These are phyloP conservation scores for Pulveroboletus frians DNA, from an alignment of 768 basidiomycete genomes.

Conservation along the genomic window DNA sequence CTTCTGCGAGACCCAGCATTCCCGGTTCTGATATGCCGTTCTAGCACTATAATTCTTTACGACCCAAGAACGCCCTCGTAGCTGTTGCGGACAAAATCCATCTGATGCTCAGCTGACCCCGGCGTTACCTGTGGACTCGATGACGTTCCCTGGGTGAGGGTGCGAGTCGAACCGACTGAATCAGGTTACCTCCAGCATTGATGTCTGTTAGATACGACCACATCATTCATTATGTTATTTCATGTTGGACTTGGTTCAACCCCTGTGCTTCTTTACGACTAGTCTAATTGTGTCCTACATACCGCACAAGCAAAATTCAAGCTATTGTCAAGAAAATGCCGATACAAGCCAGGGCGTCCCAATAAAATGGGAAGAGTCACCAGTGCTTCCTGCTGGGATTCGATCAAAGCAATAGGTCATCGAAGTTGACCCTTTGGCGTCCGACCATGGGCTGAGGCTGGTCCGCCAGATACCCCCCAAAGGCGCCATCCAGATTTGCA, in stretches of 20 bases:
- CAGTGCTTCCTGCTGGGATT: background rate
- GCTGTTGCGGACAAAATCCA: conserved; percentile 31
- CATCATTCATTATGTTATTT: background rate
- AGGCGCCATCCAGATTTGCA: conserved; percentile 73
- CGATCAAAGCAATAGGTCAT: conserved; percentile 61
- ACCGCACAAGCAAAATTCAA: conserved; percentile 4
- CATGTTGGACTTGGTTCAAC: background rate
- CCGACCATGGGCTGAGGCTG: conserved; percentile 59
- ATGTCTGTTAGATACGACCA: background rate
- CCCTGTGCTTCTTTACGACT: background rate
- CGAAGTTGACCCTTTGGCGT: conserved; percentile 41
- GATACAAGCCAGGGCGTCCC: background rate
- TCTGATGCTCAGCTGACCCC: conserved; percentile 24
- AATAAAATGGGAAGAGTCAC: background rate
- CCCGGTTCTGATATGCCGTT: conserved; percentile 4
- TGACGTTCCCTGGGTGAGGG: background rate
- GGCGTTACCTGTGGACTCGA: background rate
- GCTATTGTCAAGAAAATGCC: background rate
- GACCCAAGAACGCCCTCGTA: conserved; percentile 42
- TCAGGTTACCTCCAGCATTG: background rate
- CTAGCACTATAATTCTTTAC: conserved; percentile 86
- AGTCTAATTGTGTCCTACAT: conserved; percentile 3
- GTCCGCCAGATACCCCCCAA: conserved; percentile 69
- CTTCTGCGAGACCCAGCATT: background rate
- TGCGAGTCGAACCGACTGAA: background rate